phyloP scores from a whole-genome alignment of 257 asterid species.

The Solanum chilense region DNA sequence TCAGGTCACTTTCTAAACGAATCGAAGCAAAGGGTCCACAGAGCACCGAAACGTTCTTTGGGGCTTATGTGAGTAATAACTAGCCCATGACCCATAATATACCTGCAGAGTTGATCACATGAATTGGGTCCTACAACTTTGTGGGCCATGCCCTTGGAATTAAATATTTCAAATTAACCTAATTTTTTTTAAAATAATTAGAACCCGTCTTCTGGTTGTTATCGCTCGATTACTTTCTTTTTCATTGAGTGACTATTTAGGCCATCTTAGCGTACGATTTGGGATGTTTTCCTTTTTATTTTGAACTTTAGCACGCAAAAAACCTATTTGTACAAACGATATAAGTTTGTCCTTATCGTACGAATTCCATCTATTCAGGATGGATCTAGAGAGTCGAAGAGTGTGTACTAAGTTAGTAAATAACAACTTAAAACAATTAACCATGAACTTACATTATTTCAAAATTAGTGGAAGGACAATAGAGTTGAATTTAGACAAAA shows the following conservation, averaged over 20 bases:
- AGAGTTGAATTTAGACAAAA: background rate
- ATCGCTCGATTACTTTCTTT: no score
- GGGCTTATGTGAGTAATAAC: background rate
- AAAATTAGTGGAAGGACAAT: background rate
- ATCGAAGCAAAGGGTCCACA: background rate
- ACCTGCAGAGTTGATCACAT: background rate
- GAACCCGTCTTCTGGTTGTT: fast-evolving
- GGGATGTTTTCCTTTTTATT: no score
- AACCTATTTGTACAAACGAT: fast-evolving
- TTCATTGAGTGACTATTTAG: no score
- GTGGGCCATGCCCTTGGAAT: background rate
- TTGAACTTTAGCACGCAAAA: no score
- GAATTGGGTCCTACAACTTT: background rate
- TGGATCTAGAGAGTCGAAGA: background rate
- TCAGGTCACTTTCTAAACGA: background rate
- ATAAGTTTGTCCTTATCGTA: fast-evolving
- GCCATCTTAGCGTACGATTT: no score
- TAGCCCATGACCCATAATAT: background rate
- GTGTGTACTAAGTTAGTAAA: no score
- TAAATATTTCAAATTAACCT: no score
- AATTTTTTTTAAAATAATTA: no score
- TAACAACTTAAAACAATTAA: background rate
- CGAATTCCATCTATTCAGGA: no score
- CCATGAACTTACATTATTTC: background rate
- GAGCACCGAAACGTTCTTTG: background rate